Evolutionary conservation across 2,329 filamentous ascomycete species (phyloP).

Genomic region (Trichoderma aggressivum): DNA sequence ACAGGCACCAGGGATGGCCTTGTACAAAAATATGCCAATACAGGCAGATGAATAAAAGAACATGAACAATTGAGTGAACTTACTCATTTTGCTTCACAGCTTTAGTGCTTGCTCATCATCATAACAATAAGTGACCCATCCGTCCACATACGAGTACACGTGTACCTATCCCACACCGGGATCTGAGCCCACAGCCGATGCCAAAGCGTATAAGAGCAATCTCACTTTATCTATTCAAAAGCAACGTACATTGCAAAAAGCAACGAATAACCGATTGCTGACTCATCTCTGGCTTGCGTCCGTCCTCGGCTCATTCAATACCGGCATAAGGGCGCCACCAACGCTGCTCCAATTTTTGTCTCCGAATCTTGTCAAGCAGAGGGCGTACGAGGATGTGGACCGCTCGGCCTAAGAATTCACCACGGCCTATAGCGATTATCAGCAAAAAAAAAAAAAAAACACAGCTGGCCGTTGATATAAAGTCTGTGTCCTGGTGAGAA

Average conservation of each 20-base stretch:
- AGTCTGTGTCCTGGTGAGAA: background rate
- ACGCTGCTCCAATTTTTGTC: background rate
- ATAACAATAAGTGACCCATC: background rate
- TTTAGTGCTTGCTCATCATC: background rate
- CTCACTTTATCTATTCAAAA: background rate
- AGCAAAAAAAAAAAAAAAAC: background rate
- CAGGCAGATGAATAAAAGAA: background rate
- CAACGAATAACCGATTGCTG: background rate
- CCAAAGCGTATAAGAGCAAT: background rate
- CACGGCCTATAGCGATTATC: background rate
- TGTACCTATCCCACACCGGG: background rate
- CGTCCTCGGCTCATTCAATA: background rate
- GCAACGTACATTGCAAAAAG: background rate
- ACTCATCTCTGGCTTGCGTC: background rate
- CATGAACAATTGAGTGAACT: background rate
- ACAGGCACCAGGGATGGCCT: background rate
- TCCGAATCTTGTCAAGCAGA: constrained; percentile 3
- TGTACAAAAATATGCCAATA: background rate
- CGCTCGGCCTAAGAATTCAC: background rate
- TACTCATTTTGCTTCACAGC: background rate
- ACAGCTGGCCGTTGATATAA: background rate
- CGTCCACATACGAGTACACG: background rate
- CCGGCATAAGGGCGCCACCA: background rate
- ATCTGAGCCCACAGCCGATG: background rate
- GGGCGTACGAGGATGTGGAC: background rate